Percentiles rank a stretch among this genome's conserved stretches.
phyloP scores from a whole-genome alignment of 2,329 filamentous ascomycete genomes.

The Ophiostoma montium region DNA sequence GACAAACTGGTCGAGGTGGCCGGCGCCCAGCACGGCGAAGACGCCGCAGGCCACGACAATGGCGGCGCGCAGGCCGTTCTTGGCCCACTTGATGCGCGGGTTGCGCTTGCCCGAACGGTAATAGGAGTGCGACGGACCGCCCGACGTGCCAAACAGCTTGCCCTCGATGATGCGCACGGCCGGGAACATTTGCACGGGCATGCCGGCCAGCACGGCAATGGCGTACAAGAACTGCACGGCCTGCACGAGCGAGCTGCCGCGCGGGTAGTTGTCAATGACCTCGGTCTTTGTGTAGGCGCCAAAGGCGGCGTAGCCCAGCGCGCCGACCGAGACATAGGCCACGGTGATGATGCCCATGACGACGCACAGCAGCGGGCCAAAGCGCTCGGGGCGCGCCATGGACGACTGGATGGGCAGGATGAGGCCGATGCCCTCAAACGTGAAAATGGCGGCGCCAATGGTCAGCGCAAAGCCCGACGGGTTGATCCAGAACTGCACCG shows the following conservation, averaged over 20 bases:
- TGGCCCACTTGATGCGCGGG: conserved; percentile 57
- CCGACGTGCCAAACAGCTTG: conserved; percentile 39
- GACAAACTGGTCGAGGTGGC: conserved; percentile 60
- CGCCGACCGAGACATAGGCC: conserved; percentile 58
- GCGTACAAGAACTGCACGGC: conserved; percentile 63
- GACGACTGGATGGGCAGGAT: conserved; percentile 64
- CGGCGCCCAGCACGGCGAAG: conserved; percentile 49
- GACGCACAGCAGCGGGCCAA: conserved; percentile 47
- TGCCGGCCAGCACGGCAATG: conserved; percentile 57
- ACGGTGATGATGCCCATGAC: conserved; percentile 63
- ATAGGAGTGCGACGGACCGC: neutral
- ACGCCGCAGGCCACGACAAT: conserved; percentile 45
- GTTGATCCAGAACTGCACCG: conserved; percentile 53
- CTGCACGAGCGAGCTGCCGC: conserved; percentile 57
- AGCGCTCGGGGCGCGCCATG: conserved; percentile 57
- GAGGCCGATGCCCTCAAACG: conserved; percentile 64
- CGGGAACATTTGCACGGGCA: conserved; percentile 62
- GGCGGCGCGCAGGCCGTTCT: conserved; percentile 49
- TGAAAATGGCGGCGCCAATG: conserved; percentile 61
- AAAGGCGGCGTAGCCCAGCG: conserved; percentile 61
- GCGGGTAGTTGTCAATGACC: conserved; percentile 64
- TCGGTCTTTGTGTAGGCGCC: conserved; percentile 55
- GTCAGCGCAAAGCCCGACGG: conserved; percentile 54
- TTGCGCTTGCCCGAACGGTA: conserved; percentile 51
- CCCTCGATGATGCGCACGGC: conserved; percentile 58